Evolutionary conservation across 179 eudicot species (phyloP).

Genomic region (Vitellaria paradoxa): DNA sequence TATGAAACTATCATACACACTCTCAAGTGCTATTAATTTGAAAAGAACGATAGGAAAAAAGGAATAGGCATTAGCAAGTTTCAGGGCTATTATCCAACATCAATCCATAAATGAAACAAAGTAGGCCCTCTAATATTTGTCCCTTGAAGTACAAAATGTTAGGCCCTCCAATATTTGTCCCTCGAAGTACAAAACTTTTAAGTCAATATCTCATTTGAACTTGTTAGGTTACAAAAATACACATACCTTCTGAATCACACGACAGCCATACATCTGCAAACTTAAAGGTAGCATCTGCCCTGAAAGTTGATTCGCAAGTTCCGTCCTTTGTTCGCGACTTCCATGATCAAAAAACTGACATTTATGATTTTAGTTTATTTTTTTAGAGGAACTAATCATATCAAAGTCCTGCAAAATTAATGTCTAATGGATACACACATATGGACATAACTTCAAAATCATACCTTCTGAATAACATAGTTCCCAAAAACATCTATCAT

Average conservation of each 20-base stretch:
- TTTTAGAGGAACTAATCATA: neutral
- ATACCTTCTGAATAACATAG: slow-evolving; percentile 95
- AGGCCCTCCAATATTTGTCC: neutral
- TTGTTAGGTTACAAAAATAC: neutral
- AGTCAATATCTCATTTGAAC: neutral
- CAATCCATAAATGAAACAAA: too few relatives aligned
- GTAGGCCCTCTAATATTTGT: too few relatives aligned
- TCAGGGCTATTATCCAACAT: too few relatives aligned
- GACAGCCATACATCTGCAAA: slow-evolving; percentile 98
- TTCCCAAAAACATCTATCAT: slow-evolving; percentile 98
- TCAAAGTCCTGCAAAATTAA: neutral
- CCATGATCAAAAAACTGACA: slow-evolving; percentile 88
- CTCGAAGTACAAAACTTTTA: neutral
- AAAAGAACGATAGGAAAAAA: neutral
- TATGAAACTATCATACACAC: neutral
- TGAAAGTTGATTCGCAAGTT: slow-evolving; percentile 72
- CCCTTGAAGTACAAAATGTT: too few relatives aligned
- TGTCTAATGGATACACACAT: neutral
- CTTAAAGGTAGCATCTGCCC: slow-evolving; percentile 74
- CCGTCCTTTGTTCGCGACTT: slow-evolving; percentile 70
- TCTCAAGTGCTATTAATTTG: neutral
- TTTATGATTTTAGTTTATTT: neutral
- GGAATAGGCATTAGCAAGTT: neutral
- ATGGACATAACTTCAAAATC: neutral
- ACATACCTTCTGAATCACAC: slow-evolving; percentile 89